Conservation (phyloP, 2,329 filamentous ascomycete genomes). For the Periglandula ipomoeae region DNA sequence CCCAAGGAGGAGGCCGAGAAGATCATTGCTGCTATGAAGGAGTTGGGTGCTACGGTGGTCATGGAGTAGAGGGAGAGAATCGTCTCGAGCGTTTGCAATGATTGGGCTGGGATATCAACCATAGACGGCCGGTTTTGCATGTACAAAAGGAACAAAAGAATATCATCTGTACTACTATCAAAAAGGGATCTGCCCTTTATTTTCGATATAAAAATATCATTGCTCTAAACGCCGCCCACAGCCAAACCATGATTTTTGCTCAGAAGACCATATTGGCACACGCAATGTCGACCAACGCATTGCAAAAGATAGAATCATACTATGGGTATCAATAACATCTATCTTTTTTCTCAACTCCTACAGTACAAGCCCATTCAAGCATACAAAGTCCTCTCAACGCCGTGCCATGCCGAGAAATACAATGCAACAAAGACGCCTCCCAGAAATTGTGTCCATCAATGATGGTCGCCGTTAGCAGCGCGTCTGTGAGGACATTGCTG, state of each 20-base stretch:
- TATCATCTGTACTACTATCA: constrained; percentile 28
- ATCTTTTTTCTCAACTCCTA: constrained; percentile 7
- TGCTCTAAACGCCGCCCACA: not conserved
- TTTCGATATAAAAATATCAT: not conserved
- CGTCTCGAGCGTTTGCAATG: not conserved
- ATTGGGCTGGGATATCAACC: constrained; percentile 17
- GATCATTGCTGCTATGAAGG: constrained; percentile 93
- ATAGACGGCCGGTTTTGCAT: constrained; percentile 26
- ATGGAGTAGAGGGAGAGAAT: constrained; percentile 63
- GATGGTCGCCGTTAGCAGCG: constrained; percentile 21
- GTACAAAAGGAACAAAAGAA: constrained; percentile 21
- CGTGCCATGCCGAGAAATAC: constrained; percentile 16
- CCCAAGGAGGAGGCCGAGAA: constrained; percentile 99
- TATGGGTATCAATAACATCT: constrained; percentile 21
- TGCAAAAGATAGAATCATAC: not conserved
- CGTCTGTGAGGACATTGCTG: constrained; percentile 31
- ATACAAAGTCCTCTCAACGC: constrained; percentile 18
- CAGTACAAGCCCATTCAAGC: constrained; percentile 1
- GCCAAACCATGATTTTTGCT: not conserved
- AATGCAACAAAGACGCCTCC: not conserved
- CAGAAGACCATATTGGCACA: not conserved
- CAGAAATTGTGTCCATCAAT: constrained; percentile 12
- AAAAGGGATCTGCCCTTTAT: constrained; percentile 11
- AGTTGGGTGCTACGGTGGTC: constrained; percentile 73
- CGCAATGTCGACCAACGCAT: not conserved